Evolutionary conservation across 2,329 filamentous ascomycete genomes (phyloP).

Genomic region (Sporothrix curviconia): DNA sequence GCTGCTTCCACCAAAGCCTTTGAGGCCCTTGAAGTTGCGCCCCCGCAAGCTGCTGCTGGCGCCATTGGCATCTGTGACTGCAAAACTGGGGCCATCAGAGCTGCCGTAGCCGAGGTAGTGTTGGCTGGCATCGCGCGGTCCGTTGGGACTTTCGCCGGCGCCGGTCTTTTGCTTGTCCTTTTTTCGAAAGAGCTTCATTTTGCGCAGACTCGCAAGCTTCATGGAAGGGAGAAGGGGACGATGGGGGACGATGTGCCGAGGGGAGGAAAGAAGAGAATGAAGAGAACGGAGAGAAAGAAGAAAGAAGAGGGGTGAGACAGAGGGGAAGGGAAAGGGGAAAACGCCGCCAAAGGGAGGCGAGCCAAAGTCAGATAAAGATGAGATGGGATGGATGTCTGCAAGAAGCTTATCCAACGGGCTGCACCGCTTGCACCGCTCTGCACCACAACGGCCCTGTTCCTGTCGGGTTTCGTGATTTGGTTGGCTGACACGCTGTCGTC

Average conservation of each 20-base stretch:
- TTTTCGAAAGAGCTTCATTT: constrained; percentile 30
- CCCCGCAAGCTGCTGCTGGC: neutral
- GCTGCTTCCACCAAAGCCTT: constrained; percentile 4
- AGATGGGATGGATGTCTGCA: neutral
- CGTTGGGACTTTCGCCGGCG: constrained; percentile 2
- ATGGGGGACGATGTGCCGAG: neutral
- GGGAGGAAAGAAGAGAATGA: neutral
- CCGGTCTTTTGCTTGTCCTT: constrained; percentile 28
- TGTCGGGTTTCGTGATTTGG: constrained; percentile 10
- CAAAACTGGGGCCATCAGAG: constrained; percentile 9
- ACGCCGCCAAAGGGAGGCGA: neutral
- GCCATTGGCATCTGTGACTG: constrained; percentile 1
- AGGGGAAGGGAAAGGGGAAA: neutral
- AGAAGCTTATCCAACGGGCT: constrained; percentile 2
- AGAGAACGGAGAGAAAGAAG: neutral
- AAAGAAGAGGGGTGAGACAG: neutral
- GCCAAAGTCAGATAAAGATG: neutral
- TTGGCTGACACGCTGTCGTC: constrained; percentile 8
- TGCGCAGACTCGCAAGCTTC: constrained; percentile 17
- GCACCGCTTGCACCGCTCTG: neutral
- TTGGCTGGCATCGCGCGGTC: constrained; percentile 14
- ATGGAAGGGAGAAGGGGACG: neutral
- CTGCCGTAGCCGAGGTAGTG: constrained; percentile 23
- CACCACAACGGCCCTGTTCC: neutral
- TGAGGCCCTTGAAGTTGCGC: constrained; percentile 12